Evolutionary conservation across 176 grass and related monocot species (phyloP), one percentile per base, ranked within the genome.

Genomic region (Elaeis guineensis): DNA sequence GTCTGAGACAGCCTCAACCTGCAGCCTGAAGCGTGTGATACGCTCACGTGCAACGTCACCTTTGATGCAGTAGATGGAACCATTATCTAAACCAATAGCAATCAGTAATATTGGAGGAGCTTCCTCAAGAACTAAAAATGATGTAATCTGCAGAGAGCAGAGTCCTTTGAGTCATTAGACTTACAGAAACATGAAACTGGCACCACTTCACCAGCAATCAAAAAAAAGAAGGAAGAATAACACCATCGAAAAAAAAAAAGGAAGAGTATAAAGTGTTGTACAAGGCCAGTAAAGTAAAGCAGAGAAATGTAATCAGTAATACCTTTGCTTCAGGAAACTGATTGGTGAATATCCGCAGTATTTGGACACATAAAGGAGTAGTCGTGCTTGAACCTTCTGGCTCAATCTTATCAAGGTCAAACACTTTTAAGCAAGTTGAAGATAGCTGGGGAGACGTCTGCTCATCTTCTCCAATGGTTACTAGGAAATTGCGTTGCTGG

Each of bases 61-160:
- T 81, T 98, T 98, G 59, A 98, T 92, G 82, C 93, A 98, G 67
- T 98, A 92, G 77, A 98, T 81, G 24, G 77, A 89, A 70, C 88
- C 93, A 72, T 69, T 85, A 57, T 98, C 93, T 62, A 98, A 63
- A 30, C 88, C 93, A 24, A 98, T 86, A 3, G 84, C 68, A 17
- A 98, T 92, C 48, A 89, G 57, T 35, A 98, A 68, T 69, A 98
- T 83, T 54, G 93, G 93, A 51, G 87, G 93, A n/a, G 84, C 81
- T 82, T 98, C 93, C 84, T 98, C 93, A 12, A 98, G 76, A 80
- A 98, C 93, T 65, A 92, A 68, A 86, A 98, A 98, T 53, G 93
- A 86, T 61, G 81, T 89, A 54, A 98, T 92, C 93, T 98, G 82
- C 63, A 77, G 14, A 83, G 35, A n/a, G 21, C 4, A 77, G 24